Evolutionary conservation across 768 basidiomycete genomes (phyloP).

Genomic region (Hypsizygus marmoreus): DNA sequence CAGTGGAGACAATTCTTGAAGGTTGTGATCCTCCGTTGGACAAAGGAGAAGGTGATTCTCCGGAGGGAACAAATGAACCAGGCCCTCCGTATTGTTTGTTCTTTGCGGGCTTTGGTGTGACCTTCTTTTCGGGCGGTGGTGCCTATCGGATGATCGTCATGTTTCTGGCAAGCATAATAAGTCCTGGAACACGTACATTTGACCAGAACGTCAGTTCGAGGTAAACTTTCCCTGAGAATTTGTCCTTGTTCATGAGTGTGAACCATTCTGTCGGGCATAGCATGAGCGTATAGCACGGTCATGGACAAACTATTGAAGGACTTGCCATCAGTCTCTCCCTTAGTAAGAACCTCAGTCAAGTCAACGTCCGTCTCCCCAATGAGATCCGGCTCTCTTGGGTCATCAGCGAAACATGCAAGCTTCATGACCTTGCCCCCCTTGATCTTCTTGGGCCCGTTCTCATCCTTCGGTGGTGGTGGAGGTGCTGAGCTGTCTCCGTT

Average conservation of each 20-base stretch:
- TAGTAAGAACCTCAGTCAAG: conserved; percentile 86
- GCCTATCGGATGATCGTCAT: conserved; percentile 47
- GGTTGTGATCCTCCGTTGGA: conserved; percentile 25
- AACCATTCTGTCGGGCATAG: conserved; percentile 83
- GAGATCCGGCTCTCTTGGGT: conserved; percentile 90
- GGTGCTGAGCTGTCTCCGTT: conserved; percentile 55
- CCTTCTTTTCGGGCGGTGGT: conserved; percentile 74
- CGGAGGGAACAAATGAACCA: conserved; percentile 69
- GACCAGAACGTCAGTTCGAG: conserved; percentile 98
- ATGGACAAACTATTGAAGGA: conserved; percentile 8
- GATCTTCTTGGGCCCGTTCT: conserved; percentile 48
- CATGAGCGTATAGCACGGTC: conserved; percentile 1
- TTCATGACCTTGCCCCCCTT: conserved; percentile 77
- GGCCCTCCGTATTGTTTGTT: conserved; percentile 75
- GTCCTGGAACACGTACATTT: conserved; percentile 55
- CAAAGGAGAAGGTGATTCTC: conserved; percentile 30
- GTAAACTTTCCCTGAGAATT: conserved; percentile 94
- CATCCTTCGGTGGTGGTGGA: conserved; percentile 67
- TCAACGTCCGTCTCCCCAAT: conserved; percentile 92
- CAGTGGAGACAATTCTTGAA: conserved; percentile 34
- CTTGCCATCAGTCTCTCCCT: conserved; percentile 96
- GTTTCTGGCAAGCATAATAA: neutral
- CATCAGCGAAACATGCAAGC: conserved; percentile 92
- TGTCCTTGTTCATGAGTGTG: conserved; percentile 84
- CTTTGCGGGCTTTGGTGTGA: conserved; percentile 48